phyloP scores from a whole-genome alignment of 2,329 filamentous ascomycete species.

The Coniochaeta sp. region DNA sequence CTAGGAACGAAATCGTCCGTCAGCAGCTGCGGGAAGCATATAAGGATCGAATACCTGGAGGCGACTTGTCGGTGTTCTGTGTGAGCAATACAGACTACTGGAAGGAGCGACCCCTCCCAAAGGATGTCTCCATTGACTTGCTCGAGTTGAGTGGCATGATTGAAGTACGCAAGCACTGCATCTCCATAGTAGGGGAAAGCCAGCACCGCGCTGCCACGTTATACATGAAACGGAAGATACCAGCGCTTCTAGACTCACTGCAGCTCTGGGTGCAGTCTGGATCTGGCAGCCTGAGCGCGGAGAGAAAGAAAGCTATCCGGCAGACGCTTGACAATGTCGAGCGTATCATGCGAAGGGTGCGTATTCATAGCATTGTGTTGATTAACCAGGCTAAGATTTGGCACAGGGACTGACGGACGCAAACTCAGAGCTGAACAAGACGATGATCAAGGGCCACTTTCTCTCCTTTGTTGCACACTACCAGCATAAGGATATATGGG shows the following conservation, averaged over 20 bases:
- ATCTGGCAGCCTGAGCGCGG: slow-evolving; percentile 24
- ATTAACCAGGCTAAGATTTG: not conserved
- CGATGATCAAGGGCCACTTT: not conserved
- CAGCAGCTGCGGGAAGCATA: slow-evolving; percentile 17
- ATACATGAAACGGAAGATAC: slow-evolving; percentile 32
- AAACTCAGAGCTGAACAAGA: not conserved
- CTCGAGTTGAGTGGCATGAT: slow-evolving; percentile 34
- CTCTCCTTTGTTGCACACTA: not conserved
- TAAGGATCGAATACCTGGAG: slow-evolving; percentile 11
- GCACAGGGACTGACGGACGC: not conserved
- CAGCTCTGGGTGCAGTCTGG: slow-evolving; percentile 37
- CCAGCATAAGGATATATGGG: slow-evolving; percentile 15
- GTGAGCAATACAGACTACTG: slow-evolving; percentile 36
- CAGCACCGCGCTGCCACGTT: slow-evolving; percentile 25
- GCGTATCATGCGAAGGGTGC: slow-evolving; percentile 8
- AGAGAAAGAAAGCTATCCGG: slow-evolving; percentile 25
- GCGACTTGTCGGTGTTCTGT: slow-evolving; percentile 29
- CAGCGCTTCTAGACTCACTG: slow-evolving; percentile 29
- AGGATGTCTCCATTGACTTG: slow-evolving; percentile 16
- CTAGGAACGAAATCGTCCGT: not conserved
- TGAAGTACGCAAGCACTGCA: slow-evolving; percentile 31
- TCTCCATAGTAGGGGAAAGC: slow-evolving; percentile 33
- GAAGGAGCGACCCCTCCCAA: slow-evolving; percentile 21
- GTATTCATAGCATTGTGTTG: not conserved
- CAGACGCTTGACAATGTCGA: slow-evolving; percentile 24